A percentile compares a stretch with the other conserved stretches of the same genome.
Conservation (phyloP, 202 grass and related monocot species). For the Cymbopogon flexuosus region DNA sequence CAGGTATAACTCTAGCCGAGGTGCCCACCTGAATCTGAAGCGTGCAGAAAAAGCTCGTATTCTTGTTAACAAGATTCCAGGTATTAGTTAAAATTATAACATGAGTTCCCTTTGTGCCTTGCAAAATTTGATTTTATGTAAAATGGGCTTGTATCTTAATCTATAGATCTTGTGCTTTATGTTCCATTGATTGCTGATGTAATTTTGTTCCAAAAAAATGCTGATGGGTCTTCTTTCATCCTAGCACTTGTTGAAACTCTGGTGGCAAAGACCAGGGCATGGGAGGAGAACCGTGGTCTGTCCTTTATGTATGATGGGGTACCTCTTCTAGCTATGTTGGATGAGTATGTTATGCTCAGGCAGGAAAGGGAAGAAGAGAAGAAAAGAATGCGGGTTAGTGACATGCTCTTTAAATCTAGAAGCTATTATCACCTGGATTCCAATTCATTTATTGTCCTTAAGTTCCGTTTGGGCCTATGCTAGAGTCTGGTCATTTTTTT, state of each 20-base stretch:
- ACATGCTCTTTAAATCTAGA: slow-evolving; percentile 11
- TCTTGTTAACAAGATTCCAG: slow-evolving; percentile 97
- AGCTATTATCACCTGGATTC: background rate
- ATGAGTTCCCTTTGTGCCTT: background rate
- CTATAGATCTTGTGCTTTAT: background rate
- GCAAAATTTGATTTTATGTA: slow-evolving; percentile 14
- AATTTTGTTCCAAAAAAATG: background rate
- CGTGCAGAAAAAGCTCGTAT: slow-evolving; percentile 97
- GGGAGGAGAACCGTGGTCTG: slow-evolving; percentile 78
- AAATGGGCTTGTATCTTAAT: background rate
- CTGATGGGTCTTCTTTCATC: slow-evolving; percentile 9
- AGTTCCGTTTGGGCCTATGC: background rate
- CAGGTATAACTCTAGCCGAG: slow-evolving; percentile 97
- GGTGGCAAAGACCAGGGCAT: slow-evolving; percentile 76
- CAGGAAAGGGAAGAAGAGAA: slow-evolving; percentile 98
- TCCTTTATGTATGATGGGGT: slow-evolving; percentile 97
- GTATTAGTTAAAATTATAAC: slow-evolving; percentile 36
- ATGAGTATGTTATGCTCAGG: slow-evolving; percentile 94
- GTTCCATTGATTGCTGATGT: slow-evolving; percentile 18
- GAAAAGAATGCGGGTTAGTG: slow-evolving; percentile 67
- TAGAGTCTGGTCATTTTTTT: background rate
- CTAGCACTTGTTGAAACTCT: slow-evolving; percentile 92
- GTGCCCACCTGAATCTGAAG: slow-evolving; percentile 94
- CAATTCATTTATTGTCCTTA: background rate
- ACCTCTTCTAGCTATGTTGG: slow-evolving; percentile 90